Base-by-base conservation (phyloP, 2,329 filamentous ascomycete genomes). In the Trichoderma guizhouense region DNA sequence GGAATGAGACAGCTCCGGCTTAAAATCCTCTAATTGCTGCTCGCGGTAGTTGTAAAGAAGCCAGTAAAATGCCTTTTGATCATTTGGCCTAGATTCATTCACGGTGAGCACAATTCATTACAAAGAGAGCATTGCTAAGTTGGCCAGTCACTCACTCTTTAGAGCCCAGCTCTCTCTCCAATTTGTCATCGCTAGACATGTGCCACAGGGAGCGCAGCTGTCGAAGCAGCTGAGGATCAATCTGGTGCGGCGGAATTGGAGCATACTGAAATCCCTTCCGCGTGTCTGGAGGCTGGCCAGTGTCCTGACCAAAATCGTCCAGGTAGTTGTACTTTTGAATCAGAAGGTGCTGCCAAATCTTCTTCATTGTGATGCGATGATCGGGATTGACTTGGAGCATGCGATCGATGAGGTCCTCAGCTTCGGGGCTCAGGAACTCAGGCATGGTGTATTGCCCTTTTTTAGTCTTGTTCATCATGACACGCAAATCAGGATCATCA, bases 151-250 rank as follows among this genome's bases (percentile, higher is more conserved):
- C 90, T 81, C 84, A 92, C 89, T 90, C 87, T 36, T 88, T 82
- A 74, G 84, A 88, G 14, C 87, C 82, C n/a, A 98, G 85, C 77
- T 90, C 91, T 70, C 89, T 84, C 28, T 92, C 86, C 26, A 98
- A 82, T 21, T 91, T 87, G 32, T 92, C 88, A 75, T 95, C 92
- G 39, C 89, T 89, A 74, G 93, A 92, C 76, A 91, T 92, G 83
- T 98, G 95, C 95, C 94, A 98, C 77, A 98, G 87, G 3, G 94
- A 95, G 72, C 92, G 92, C 74, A 99, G 86, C 80, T 97, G 95
- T 55, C 94, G 89, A 63, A 98, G 82, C 32, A 98, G 89, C 75
- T 97, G 93, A 61, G 88, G 83, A 76, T 98, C 94, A 68, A 98
- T 90, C 21, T 94, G 92, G 11, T 89, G 86, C 39, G 85, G 84